These are phyloP conservation scores for Botrytis fabae DNA, from an alignment of 2,329 filamentous ascomycete species.

Conservation along the genomic window DNA sequence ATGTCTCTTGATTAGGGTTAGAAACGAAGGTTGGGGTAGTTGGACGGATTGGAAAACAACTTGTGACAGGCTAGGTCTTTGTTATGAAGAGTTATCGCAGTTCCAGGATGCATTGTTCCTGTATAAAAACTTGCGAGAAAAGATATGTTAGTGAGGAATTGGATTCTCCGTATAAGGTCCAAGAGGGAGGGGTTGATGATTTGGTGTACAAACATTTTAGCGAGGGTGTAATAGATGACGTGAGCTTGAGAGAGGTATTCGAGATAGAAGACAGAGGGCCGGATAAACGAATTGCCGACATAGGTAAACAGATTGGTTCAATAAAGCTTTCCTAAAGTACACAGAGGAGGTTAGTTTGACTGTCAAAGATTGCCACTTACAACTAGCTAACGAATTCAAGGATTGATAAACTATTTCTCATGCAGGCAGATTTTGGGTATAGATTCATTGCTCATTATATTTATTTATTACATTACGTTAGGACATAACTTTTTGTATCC, in stretches of 20 bases:
- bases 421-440: rapidly evolving
- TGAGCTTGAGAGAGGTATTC: conserved; percentile 1
- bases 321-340: neutral
- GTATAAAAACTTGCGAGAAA: neutral
- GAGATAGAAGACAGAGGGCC: neutral
- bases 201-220: neutral
- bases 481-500: neutral
- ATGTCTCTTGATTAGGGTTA: rapidly evolving
- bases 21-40: rapidly evolving
- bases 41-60: rapidly evolving
- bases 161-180: neutral
- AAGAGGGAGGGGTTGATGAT: neutral
- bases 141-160: rapidly evolving
- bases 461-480: conserved; percentile 11
- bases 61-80: rapidly evolving
- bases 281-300: neutral
- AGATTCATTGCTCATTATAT: neutral
- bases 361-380: neutral
- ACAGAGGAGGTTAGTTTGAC: neutral
- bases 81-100: neutral
- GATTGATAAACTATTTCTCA: neutral
- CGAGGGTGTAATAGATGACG: neutral
- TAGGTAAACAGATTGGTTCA: neutral
- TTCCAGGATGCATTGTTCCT: neutral
- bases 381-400: neutral